phyloP scores from a whole-genome alignment of 2,329 filamentous ascomycete genomes.

The Penicillium hesseltinei region DNA sequence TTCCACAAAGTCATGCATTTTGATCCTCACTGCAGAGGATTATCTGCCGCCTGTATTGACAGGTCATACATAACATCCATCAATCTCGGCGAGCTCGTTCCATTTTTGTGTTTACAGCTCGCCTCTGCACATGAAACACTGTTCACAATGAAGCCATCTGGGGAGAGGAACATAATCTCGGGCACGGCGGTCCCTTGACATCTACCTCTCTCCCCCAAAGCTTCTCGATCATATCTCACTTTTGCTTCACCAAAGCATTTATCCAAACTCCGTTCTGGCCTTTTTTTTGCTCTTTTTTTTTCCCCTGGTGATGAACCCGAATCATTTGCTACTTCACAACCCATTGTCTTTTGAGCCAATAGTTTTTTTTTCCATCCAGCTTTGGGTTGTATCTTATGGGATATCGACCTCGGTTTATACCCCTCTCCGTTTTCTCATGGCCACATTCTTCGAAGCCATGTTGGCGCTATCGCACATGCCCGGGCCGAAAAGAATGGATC shows the following conservation, averaged over 20 bases:
- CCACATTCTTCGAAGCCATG: conserved; percentile 7
- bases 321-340: neutral
- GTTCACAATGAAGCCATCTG: neutral
- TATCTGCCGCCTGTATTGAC: conserved; percentile 3
- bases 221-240: neutral
- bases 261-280: neutral
- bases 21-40: conserved; percentile 4
- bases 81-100: conserved; percentile 1
- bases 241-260: conserved; percentile 3
- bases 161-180: neutral
- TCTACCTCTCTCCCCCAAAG: neutral
- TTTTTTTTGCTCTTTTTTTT: neutral
- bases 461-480: neutral
- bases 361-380: neutral
- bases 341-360: conserved; percentile 6
- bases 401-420: conserved; percentile 19
- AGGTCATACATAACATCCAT: conserved; percentile 16
- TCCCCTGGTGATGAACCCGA: neutral
- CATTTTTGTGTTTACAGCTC: conserved; percentile 1
- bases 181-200: conserved; percentile 7
- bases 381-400: conserved; percentile 19
- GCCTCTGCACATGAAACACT: conserved; percentile 4
- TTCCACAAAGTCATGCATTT: conserved; percentile 9
- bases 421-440: conserved; percentile 15
- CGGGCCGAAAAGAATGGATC: neutral